Conservation (phyloP, 2,329 filamentous ascomycete species). For the Xylariomycetidae sp. region DNA sequence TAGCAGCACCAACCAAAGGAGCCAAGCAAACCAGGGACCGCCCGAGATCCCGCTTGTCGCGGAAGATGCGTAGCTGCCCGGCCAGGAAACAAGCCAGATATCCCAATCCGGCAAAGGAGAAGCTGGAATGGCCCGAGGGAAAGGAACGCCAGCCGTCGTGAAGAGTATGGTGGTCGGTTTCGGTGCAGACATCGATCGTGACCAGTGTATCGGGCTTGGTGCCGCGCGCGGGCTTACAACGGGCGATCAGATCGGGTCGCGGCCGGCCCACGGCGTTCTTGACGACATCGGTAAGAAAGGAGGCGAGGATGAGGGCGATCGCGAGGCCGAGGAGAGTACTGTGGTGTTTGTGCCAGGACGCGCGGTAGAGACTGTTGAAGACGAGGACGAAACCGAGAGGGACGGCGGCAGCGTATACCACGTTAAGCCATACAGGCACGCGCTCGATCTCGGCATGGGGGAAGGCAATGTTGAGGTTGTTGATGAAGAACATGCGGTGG, state of each 20-base stretch:
- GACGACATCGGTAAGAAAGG: slow-evolving; percentile 81
- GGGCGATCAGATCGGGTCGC: slow-evolving; percentile 56
- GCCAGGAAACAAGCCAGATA: slow-evolving; percentile 66
- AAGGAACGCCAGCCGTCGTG: slow-evolving; percentile 84
- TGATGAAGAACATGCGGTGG: slow-evolving; percentile 88
- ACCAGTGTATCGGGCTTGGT: slow-evolving; percentile 49
- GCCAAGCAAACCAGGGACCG: slow-evolving; percentile 51
- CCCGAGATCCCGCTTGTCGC: slow-evolving; percentile 43
- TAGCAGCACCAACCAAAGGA: slow-evolving; percentile 56
- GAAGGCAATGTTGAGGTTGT: slow-evolving; percentile 77
- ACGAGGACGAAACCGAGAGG: slow-evolving; percentile 62
- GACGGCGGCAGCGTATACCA: slow-evolving; percentile 70
- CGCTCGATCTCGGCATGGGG: slow-evolving; percentile 80
- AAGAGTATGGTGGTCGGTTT: slow-evolving; percentile 60
- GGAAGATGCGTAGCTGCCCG: slow-evolving; percentile 57
- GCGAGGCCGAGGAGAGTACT: slow-evolving; percentile 76
- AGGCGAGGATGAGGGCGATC: slow-evolving; percentile 69
- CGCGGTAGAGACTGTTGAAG: slow-evolving; percentile 55
- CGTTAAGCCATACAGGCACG: slow-evolving; percentile 72
- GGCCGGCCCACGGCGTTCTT: slow-evolving; percentile 85
- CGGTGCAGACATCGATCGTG: slow-evolving; percentile 65
- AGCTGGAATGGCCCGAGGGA: slow-evolving; percentile 73
- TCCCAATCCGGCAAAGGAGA: slow-evolving; percentile 72
- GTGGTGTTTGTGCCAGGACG: slow-evolving; percentile 73
- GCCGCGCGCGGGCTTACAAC: slow-evolving; percentile 63